Conservation (phyloP, 257 asterid genomes). For the Solanum lycopersicoides region DNA sequence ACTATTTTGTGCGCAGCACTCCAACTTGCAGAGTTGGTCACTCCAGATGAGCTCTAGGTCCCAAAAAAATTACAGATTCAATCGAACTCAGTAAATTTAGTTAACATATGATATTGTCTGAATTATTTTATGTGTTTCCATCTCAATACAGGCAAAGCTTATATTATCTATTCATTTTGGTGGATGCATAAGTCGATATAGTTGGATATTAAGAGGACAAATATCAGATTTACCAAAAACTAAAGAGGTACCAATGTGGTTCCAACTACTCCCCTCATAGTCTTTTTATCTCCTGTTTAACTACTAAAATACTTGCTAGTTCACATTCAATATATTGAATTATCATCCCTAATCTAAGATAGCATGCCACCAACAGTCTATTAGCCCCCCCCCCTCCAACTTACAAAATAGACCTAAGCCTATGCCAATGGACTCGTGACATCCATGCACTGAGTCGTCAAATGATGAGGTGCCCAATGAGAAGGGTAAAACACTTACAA, state of each 20-base stretch:
- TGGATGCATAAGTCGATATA: neutral
- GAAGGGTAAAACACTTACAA: too few species aligned
- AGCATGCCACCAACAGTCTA: too few species aligned
- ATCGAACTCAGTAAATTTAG: too few species aligned
- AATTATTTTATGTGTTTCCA: neutral
- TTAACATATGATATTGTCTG: too few species aligned
- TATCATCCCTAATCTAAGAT: too few species aligned
- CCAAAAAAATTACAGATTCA: neutral
- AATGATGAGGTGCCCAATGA: too few species aligned
- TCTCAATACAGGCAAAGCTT: neutral
- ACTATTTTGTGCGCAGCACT: neutral
- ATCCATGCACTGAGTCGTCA: too few species aligned
- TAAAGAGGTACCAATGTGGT: neutral
- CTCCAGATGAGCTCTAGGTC: neutral
- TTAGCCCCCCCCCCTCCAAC: too few species aligned
- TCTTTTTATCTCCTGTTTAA: neutral
- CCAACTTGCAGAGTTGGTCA: neutral
- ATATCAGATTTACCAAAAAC: neutral
- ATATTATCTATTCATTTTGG: neutral
- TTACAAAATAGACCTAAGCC: too few species aligned
- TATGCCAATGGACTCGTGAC: too few species aligned
- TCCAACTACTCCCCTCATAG: neutral
- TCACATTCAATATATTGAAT: too few species aligned
- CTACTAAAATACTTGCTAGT: neutral
- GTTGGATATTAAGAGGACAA: neutral